Base-by-base conservation (phyloP, 2,329 filamentous ascomycete genomes). In the Alternaria hordeiaustralica region DNA sequence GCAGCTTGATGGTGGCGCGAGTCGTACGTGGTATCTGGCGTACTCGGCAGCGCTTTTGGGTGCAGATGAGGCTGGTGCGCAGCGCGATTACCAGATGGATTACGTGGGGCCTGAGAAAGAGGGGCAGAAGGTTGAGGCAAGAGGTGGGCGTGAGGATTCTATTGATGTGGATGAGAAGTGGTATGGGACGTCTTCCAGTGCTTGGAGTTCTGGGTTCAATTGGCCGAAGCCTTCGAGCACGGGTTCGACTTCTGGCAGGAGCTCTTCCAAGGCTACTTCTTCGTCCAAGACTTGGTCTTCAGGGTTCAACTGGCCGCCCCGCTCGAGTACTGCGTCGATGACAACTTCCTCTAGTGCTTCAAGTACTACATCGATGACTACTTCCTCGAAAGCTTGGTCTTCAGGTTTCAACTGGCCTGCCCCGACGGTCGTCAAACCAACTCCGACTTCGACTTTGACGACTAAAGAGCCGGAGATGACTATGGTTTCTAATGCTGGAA, bases 1-100 rank as follows among this genome's bases (percentile, higher is more conserved):
- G 30, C 91, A 87, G 85, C 79, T 96, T 30, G 93, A 98, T 80
- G 93, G 93, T 2, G 96, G 96, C 6, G 94, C 93, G 11, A 81
- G 79, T 69, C 70, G 72, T 1, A 81, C 79, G 26, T 81, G 78
- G 76, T 81, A 80, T 65, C 58, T 81, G 28, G 78, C 78, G 9
- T 80, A 75, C 58, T 60, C 77, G 20, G 79, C 78, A 20, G 74
- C 74, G 4, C 64, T 80, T 67, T 26, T 74, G 60, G 61, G 63
- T 44, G 53, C 59, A 25, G 23, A 45, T 23, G 30, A 26, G 12
- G 23, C 20, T 23, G 47, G 13, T 3, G 18, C 18, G 15, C 23
- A 61, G 20, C 18, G 25, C 13, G 54, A 46, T 18, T 43, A 18
- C 9, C 54, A 56, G 25, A 56, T 56, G 54, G 41, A 56, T 46